Conservation (phyloP, 768 basidiomycete genomes). For the Mrakia blollopis region DNA sequence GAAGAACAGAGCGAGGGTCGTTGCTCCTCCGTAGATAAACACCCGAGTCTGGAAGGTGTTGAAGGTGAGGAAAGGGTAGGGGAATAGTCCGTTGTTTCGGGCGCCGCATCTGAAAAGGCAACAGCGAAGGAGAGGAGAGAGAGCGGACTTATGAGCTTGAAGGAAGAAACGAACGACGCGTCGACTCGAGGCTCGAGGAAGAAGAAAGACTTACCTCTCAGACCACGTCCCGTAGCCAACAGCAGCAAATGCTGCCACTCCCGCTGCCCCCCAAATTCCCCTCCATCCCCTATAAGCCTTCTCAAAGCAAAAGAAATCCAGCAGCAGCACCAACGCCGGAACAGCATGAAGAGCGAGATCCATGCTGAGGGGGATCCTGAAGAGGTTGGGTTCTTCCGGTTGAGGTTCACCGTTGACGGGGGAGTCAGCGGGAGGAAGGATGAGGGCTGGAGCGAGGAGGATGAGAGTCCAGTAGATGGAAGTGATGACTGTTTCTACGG, state of each 20-base stretch:
- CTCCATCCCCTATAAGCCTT: constrained; percentile 50
- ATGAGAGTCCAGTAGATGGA: constrained; percentile 52
- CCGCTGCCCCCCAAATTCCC: constrained; percentile 44
- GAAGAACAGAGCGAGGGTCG: constrained; percentile 53
- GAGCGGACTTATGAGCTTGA: too few species aligned
- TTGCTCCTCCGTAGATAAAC: constrained; percentile 57
- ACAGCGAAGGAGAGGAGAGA: constrained; percentile 52
- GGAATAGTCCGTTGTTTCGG: constrained; percentile 50
- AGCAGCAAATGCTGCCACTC: constrained; percentile 43
- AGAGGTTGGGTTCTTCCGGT: constrained; percentile 44
- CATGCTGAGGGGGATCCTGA: constrained; percentile 50
- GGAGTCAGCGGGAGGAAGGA: constrained; percentile 48
- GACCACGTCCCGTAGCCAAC: constrained; percentile 60
- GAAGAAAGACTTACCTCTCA: constrained; percentile 59
- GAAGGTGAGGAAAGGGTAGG: constrained; percentile 74
- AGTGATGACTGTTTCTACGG: constrained; percentile 55
- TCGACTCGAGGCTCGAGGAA: not conserved
- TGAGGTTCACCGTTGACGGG: constrained; percentile 36
- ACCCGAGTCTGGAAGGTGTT: constrained; percentile 54
- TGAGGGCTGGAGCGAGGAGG: constrained; percentile 52
- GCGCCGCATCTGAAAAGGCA: constrained; percentile 40
- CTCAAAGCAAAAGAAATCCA: constrained; percentile 64
- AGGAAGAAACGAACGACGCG: constrained; percentile 48
- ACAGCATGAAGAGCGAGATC: constrained; percentile 51
- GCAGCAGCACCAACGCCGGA: not conserved